Percentiles rank a stretch among this genome's conserved stretches.
Evolutionary conservation across 2,329 filamentous ascomycete genomes (phyloP).

Genomic region (Talaromyces sp.): DNA sequence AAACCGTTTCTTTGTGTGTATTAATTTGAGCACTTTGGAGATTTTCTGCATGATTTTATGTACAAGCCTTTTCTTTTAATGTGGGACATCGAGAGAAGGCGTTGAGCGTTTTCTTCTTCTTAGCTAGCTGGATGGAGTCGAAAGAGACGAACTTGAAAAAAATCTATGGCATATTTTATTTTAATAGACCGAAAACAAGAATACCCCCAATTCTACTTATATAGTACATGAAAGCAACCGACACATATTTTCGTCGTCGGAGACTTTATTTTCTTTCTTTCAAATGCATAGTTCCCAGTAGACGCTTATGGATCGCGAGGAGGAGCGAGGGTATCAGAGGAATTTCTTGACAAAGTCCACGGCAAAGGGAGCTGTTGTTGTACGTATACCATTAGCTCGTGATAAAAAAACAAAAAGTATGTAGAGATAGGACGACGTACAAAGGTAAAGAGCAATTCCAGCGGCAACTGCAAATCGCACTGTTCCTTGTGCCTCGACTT

Average conservation of each 20-base stretch:
- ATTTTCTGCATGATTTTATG: not conserved
- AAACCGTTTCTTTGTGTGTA: not conserved
- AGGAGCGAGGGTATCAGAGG: slow-evolving; percentile 3
- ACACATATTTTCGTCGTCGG: not conserved
- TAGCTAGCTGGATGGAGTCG: not conserved
- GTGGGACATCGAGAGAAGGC: slow-evolving; percentile 1
- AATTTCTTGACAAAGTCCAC: slow-evolving; percentile 40
- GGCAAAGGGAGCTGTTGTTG: slow-evolving; percentile 41
- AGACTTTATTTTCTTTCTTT: not conserved
- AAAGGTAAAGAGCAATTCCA: slow-evolving; percentile 56
- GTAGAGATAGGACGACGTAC: slow-evolving; percentile 38
- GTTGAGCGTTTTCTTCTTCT: slow-evolving; percentile 6
- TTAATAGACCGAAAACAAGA: not conserved
- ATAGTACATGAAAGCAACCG: slow-evolving; percentile 3
- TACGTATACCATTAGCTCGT: not conserved
- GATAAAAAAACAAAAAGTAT: not conserved
- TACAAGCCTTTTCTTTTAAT: not conserved
- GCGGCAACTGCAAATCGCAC: slow-evolving; percentile 51
- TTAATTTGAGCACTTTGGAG: slow-evolving; percentile 6
- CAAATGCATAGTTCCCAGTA: not conserved
- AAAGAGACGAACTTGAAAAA: not conserved
- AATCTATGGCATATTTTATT: not conserved
- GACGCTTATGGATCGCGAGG: not conserved
- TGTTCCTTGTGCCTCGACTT: slow-evolving; percentile 49
- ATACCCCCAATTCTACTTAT: slow-evolving; percentile 3